Conservation (phyloP, 305 asterid genomes). For the Fraxinus greggii region DNA sequence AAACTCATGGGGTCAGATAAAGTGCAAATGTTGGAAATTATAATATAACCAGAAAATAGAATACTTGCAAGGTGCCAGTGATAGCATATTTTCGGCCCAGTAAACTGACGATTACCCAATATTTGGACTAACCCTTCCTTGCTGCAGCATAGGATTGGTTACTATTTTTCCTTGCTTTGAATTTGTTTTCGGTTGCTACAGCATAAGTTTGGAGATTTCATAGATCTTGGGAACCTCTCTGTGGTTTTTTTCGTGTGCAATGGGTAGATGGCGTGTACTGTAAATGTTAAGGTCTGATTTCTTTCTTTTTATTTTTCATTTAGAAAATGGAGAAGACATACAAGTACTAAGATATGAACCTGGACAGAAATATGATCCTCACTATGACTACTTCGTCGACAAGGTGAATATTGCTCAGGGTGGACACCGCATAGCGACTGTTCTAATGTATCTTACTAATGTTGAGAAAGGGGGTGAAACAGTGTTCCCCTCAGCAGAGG, state of each 20-base stretch:
- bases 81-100: background rate
- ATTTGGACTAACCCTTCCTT: background rate
- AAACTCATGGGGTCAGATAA: slow-evolving; percentile 13
- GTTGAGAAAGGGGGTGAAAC: slow-evolving; percentile 97
- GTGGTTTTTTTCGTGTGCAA: background rate
- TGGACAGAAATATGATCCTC: slow-evolving; percentile 94
- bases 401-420: slow-evolving; percentile 80
- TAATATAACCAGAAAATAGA: background rate
- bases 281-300: slow-evolving; percentile 13
- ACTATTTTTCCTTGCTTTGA: background rate
- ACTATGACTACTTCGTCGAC: slow-evolving; percentile 78
- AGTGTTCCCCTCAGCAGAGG: slow-evolving; percentile 92
- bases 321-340: slow-evolving; percentile 93
- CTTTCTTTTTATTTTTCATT: slow-evolving; percentile 16
- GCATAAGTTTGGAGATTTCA: background rate
- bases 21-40: background rate
- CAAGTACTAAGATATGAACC: slow-evolving; percentile 88
- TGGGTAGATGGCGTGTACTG: slow-evolving; percentile 1
- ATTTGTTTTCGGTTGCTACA: background rate
- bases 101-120: background rate
- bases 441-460: slow-evolving; percentile 86
- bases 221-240: background rate
- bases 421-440: slow-evolving; percentile 91
- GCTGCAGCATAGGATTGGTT: background rate
- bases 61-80: background rate